Evolutionary conservation across 2,329 filamentous ascomycete genomes (phyloP), one percentile per base, ranked within the genome.

Genomic region (Penicillium thymicola): DNA sequence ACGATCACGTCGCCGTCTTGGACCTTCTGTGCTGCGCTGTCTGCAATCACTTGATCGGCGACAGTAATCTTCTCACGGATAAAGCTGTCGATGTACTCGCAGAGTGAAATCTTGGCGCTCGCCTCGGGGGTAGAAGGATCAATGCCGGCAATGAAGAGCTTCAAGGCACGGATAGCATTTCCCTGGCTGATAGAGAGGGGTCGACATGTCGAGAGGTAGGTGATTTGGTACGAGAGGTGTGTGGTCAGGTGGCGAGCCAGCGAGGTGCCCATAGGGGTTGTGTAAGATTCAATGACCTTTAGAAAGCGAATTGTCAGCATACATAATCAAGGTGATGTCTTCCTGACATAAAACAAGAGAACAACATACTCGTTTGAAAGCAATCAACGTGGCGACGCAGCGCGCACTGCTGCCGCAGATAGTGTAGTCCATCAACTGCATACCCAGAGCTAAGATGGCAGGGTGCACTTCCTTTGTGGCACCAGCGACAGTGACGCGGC

Each of bases 171-270:
- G 70, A 99, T 96, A 36, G 92, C 92, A 73, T 97, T 99, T 59
- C 94, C 94, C 87, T 97, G 96, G 60, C 90, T 91, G 75, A 96
- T 94, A 64, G 90, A 95, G 76, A 99, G 89, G 34, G 94, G 92
- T n/a, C 94, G 87, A 70, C 92, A 97, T 64, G 91, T 91, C 58
- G 90, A 90, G 59, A 99, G 83, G 70, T 95, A 97, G 63, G 95
- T 92, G 69, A 99, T 97, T 75, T 99, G 94, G 37, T 92, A 90
- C 68, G 92, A 94, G 58, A 99, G 85, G 74, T 97, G 91, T 11
- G 90, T 89, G 32, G 91, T 94, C 67, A 99, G 87, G 78, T 99
- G 92, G 34, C 94, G 88, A 21, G 92, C 89, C 41, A 99, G 84
- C 40, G 92, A 92, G 56, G 88, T 92, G 40, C 89, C 89, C 27